Conservation (phyloP, 192 early-diverging fungal genomes). For the Phycomyces blakesleeanus region DNA sequence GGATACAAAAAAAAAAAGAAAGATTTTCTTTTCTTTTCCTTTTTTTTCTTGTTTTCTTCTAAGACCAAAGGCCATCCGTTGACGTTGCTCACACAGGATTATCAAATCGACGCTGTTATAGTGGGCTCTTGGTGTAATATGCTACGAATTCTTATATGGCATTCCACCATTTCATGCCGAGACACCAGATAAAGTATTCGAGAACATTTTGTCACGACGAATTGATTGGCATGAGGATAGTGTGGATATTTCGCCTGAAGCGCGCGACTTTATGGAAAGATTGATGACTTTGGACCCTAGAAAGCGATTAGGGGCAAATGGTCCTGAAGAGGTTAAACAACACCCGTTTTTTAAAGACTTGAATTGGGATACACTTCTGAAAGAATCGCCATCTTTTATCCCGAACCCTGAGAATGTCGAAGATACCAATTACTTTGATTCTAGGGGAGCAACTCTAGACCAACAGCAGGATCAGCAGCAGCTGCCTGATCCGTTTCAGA, state of each 20-base stretch:
- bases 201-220: conserved; percentile 69
- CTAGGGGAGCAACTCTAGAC: conserved; percentile 70
- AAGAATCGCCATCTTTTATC: conserved; percentile 71
- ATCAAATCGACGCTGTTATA: conserved; percentile 2
- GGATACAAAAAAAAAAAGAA: neutral
- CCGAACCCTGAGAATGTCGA: conserved; percentile 72
- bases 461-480: conserved; percentile 38
- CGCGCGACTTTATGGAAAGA: conserved; percentile 74
- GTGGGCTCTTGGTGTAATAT: conserved; percentile 86
- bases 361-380: conserved; percentile 65
- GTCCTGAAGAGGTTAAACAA: conserved; percentile 71
- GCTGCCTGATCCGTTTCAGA: conserved; percentile 31
- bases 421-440: conserved; percentile 94
- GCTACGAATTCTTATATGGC: conserved; percentile 83
- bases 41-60: conserved; percentile 14
- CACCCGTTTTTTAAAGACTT: conserved; percentile 75
- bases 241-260: conserved; percentile 66
- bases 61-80: conserved; percentile 2
- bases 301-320: conserved; percentile 61
- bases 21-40: conserved; percentile 4
- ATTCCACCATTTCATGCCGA: conserved; percentile 80
- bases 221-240: conserved; percentile 77
- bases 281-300: conserved; percentile 64
- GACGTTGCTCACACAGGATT: neutral
- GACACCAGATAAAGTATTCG: conserved; percentile 76